Evolutionary conservation across 352 stramenopile species (phyloP), one percentile per base, ranked within the genome.

Genomic region (Aphanomyces euteiches): DNA sequence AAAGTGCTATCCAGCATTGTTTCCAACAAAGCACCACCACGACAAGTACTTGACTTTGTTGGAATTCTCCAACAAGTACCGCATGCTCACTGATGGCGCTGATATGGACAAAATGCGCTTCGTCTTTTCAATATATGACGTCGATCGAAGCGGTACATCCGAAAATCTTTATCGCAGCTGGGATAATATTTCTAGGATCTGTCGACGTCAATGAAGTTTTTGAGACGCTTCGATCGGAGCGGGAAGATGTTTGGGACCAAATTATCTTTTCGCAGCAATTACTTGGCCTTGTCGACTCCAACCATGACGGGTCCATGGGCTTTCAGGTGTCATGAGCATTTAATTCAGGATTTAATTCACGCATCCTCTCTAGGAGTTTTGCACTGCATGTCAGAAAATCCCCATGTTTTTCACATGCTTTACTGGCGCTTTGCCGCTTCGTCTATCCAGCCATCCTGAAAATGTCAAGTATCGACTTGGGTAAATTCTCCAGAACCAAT

Each of bases 361-460:
- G 21, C 7, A 2, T 8, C 15, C 21, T 13, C 15, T 36, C 15
- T 60, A 69, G 63, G 63, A 69, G 39, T 69, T 69, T 59, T 58
- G 47, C 45, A 47, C 7, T 4, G 63, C 63, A 21, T 69, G 63
- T 36, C 54, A 34, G 54, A 38, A 43, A 43, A 60, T 69, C 7
- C 63, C 63, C 6, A 69, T 69, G 63, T 69, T 69, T 21, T 69
- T 69, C 37, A 65, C 54, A 15, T 69, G 63, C 37, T 69, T 69
- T 60, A 47, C 63, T 19, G 63, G 63, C 0, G 43, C 63, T 6
- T 36, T 69, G 21, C 63, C 63, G 34, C 12, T 69, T n/a, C 63
- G 63, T 10, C 63, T 69, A 7, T 38, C 63, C 6, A 61, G 8
- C 4, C 63, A 69, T 28, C 63, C 63, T 7, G 47, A 69, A 47